Conservation (phyloP, 805 yeast species). For the Danielozyma ontarioensis region DNA sequence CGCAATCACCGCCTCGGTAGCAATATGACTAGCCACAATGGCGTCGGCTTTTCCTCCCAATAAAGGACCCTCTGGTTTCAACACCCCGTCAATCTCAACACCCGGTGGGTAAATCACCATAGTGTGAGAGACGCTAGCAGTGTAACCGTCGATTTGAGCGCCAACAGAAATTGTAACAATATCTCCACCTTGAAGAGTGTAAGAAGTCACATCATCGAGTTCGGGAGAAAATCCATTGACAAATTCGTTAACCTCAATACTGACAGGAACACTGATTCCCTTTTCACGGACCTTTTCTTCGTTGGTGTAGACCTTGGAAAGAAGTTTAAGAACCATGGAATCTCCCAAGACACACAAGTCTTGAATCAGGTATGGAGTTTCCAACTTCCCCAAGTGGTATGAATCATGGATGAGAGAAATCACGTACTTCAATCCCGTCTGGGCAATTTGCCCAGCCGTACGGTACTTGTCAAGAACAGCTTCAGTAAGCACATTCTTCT, state of each 20-base stretch:
- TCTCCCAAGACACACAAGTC: slow-evolving; percentile 85
- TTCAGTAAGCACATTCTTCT: slow-evolving; percentile 62
- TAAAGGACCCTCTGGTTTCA: slow-evolving; percentile 69
- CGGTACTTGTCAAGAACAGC: slow-evolving; percentile 74
- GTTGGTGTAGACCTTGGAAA: slow-evolving; percentile 54
- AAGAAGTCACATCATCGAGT: slow-evolving; percentile 50
- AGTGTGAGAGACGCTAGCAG: slow-evolving; percentile 83
- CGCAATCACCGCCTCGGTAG: slow-evolving; percentile 78
- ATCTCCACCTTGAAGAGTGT: slow-evolving; percentile 67
- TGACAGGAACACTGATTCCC: slow-evolving; percentile 90
- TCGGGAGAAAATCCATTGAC: slow-evolving; percentile 84
- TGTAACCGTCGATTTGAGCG: slow-evolving; percentile 92
- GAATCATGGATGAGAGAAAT: slow-evolving; percentile 64
- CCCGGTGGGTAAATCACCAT: slow-evolving; percentile 75
- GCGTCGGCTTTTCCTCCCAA: slow-evolving; percentile 87
- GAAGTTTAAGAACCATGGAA: slow-evolving; percentile 58
- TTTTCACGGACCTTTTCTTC: slow-evolving; percentile 64
- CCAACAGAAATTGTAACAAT: slow-evolving; percentile 81
- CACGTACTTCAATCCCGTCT: slow-evolving; percentile 70
- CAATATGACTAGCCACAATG: slow-evolving; percentile 80
- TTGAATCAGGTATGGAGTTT: slow-evolving; percentile 46
- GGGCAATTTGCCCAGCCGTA: slow-evolving; percentile 83
- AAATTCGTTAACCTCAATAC: slow-evolving; percentile 78
- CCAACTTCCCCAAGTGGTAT: slow-evolving; percentile 53
- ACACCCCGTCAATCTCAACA: slow-evolving; percentile 22